A percentile compares a stretch with the other conserved stretches of the same genome.
phyloP scores from a whole-genome alignment of 257 asterid genomes.

The Thymus mandschuricus region DNA sequence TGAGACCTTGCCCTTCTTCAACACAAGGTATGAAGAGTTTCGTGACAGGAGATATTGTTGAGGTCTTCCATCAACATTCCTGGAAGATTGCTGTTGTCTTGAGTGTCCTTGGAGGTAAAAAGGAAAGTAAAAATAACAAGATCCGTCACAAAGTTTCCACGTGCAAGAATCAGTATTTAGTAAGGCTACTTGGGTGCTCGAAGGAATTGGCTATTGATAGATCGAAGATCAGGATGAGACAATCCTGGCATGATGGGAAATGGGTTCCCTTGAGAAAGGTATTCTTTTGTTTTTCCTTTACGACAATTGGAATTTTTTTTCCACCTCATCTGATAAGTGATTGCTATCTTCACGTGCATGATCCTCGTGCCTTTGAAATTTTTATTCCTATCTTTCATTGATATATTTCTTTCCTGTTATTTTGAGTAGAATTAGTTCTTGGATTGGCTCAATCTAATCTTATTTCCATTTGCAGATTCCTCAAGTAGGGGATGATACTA shows the following conservation, averaged over 20 bases:
- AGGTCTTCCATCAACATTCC: slow-evolving; percentile 63
- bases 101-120: slow-evolving; percentile 43
- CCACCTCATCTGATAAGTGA: slow-evolving; percentile 5
- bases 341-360: slow-evolving; percentile 10
- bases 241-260: slow-evolving; percentile 61
- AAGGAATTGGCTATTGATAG: slow-evolving; percentile 49
- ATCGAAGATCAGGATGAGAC: slow-evolving; percentile 58
- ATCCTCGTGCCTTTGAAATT: neutral
- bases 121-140: slow-evolving; percentile 30
- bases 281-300: slow-evolving; percentile 14
- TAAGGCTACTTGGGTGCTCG: slow-evolving; percentile 66
- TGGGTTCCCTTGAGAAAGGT: slow-evolving; percentile 71
- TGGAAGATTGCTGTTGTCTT: slow-evolving; percentile 69
- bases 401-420: neutral
- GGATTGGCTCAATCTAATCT: slow-evolving; percentile 27
- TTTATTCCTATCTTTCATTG: neutral
- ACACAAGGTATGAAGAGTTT: slow-evolving; percentile 41
- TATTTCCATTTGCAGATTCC: slow-evolving; percentile 46
- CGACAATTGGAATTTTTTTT: neutral
- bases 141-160: slow-evolving; percentile 23
- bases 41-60: slow-evolving; percentile 61
- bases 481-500: slow-evolving; percentile 35
- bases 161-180: slow-evolving; percentile 47
- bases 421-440: neutral
- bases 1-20: slow-evolving; percentile 68